Base-by-base conservation (phyloP, 78 protist species). In the Paratrimastix pyriformis region DNA sequence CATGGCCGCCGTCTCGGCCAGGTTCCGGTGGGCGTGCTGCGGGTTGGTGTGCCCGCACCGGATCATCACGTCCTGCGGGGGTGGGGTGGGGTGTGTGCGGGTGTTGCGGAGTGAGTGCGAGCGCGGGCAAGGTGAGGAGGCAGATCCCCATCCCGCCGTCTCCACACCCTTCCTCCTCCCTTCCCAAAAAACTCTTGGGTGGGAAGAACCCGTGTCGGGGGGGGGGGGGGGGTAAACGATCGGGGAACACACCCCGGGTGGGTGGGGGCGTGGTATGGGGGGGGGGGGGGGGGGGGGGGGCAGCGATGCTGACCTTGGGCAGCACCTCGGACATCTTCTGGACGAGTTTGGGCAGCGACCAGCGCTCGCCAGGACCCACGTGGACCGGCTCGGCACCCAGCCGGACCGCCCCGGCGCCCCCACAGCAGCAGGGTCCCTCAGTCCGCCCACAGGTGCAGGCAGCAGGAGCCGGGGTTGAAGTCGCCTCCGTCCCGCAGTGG, bases 21-120 rank as follows among this genome's bases (percentile, higher is more conserved):
- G 35, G 77, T 87, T 84, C 60, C 60, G 75, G 2, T 71, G 60
- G 38, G 83, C 68, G 57, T 87, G 77, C 0, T 87, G 85, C 37
- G 91, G 91, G 55, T 87, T 87, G 9, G 88, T 80, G 88, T 83
- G 84, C 24, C 91, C 91, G 7, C 76, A 43, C 15, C 88, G 80
- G 4, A 87, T 46, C 88, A 80, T 79, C 15, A 83, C 76, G 7
- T 81, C 83, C 0, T 59, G 81, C 1, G 86, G 91, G 24, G 26
- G 7, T 1, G 2, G 55, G 32, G 55, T 7, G 11, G 55, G 55
- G 1, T 1, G 6, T 24, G 72, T 65, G 72, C n/a, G n/a, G n/a
- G n/a, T n/a, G n/a, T n/a, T n/a, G n/a, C n/a, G n/a, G n/a, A n/a
- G n/a, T n/a, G n/a, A n/a, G n/a, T n/a, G n/a, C n/a, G n/a, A n/a